Evolutionary conservation across 345 rosid species (phyloP).

Genomic region (Turritis glabra): DNA sequence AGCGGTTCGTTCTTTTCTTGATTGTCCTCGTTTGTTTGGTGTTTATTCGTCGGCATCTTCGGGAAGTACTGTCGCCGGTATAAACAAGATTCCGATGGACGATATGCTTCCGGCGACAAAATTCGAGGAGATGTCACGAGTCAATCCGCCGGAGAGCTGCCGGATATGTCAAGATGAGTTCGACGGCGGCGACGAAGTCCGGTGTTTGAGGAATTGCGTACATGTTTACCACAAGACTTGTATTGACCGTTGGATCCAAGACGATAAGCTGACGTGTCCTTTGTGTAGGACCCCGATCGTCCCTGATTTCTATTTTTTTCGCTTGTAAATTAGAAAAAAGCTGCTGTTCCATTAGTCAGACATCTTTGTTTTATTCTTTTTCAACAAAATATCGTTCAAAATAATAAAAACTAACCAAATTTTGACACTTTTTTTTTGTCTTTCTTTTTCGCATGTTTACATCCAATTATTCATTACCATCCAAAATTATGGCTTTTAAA

Average conservation of each 20-base stretch:
- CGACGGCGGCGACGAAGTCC: slow-evolving; percentile 59
- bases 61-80: neutral
- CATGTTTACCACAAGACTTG: slow-evolving; percentile 80
- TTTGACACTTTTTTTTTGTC: neutral
- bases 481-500: no score
- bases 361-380: neutral
- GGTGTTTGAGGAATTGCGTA: slow-evolving; percentile 72
- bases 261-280: slow-evolving; percentile 74
- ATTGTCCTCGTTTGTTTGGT: slow-evolving; percentile 10
- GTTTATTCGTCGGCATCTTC: neutral
- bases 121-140: slow-evolving; percentile 36
- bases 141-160: slow-evolving; percentile 58
- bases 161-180: slow-evolving; percentile 81
- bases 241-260: slow-evolving; percentile 92
- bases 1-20: slow-evolving; percentile 15
- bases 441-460: no score
- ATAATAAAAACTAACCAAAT: no score
- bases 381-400: neutral
- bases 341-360: neutral
- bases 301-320: slow-evolving; percentile 50
- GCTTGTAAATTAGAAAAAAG: slow-evolving; percentile 6
- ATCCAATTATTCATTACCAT: no score
- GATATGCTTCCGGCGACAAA: slow-evolving; percentile 66
- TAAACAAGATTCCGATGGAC: slow-evolving; percentile 36
- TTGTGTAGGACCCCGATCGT: slow-evolving; percentile 73